A percentile compares a stretch with the other conserved stretches of the same genome.
Evolutionary conservation across 805 yeast genomes (phyloP).

Genomic region (Wickerhamiella spandovensis): DNA sequence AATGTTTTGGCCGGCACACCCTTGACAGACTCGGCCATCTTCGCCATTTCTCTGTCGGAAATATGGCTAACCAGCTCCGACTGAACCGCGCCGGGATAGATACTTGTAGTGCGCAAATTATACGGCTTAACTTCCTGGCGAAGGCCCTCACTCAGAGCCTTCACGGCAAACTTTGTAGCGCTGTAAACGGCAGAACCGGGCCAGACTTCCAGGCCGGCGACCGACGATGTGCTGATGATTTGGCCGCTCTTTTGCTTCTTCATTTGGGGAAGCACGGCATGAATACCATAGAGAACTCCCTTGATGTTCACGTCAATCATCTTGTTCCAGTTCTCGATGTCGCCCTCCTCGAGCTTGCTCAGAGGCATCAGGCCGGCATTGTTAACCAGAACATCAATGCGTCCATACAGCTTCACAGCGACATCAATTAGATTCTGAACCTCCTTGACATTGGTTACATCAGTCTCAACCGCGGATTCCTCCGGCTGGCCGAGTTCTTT

Average conservation of each 20-base stretch:
- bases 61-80: slow-evolving; percentile 37
- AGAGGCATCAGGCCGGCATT: background rate
- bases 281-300: background rate
- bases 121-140: slow-evolving; percentile 63
- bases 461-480: slow-evolving; percentile 29
- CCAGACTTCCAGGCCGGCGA: background rate
- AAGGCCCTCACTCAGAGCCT: slow-evolving; percentile 40
- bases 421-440: slow-evolving; percentile 34
- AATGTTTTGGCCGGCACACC: background rate
- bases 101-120: slow-evolving; percentile 49
- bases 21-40: too few relatives aligned
- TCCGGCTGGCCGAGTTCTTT: background rate
- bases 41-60: background rate
- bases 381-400: background rate
- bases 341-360: background rate
- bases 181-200: background rate
- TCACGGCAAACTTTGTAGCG: slow-evolving; percentile 18
- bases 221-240: background rate
- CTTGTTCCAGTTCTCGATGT: background rate
- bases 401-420: background rate
- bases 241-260: background rate
- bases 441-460: slow-evolving; percentile 39
- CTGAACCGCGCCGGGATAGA: slow-evolving; percentile 66
- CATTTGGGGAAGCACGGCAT: background rate
- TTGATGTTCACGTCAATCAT: background rate